Conservation (phyloP, 768 basidiomycete species). For the Termitomyces bulborhizus region DNA sequence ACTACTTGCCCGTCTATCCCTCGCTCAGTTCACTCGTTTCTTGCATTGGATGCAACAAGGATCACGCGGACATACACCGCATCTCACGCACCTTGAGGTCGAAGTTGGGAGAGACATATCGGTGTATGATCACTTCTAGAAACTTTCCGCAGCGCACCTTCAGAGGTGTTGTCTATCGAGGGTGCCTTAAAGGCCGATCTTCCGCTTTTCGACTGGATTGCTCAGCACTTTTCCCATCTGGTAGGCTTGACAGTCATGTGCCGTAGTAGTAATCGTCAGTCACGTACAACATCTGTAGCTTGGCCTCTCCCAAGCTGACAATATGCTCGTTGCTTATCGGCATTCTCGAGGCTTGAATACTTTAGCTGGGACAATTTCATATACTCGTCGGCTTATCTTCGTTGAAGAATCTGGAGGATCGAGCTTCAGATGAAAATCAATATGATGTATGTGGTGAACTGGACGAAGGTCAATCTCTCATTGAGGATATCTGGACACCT, state of each 20-base stretch:
- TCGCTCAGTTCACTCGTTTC: background rate
- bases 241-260: background rate
- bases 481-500: background rate
- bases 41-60: background rate
- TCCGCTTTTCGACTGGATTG: background rate
- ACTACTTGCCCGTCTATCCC: background rate
- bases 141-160: background rate
- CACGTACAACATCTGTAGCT: background rate
- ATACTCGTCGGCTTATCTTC: background rate
- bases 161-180: background rate
- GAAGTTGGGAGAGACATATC: background rate
- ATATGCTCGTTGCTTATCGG: background rate
- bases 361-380: conserved; percentile 5
- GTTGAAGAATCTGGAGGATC: background rate
- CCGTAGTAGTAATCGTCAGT: background rate
- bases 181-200: background rate
- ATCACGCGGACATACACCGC: background rate
- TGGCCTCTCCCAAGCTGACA: conserved; percentile 5
- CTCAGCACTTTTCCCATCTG: background rate
- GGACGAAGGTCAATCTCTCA: background rate
- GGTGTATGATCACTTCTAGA: background rate
- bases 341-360: background rate
- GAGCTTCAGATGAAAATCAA: background rate
- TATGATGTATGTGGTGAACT: background rate
- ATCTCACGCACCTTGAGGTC: background rate